Conservation (phyloP, 164 flowering plant species). For the Saururus chinensis region DNA sequence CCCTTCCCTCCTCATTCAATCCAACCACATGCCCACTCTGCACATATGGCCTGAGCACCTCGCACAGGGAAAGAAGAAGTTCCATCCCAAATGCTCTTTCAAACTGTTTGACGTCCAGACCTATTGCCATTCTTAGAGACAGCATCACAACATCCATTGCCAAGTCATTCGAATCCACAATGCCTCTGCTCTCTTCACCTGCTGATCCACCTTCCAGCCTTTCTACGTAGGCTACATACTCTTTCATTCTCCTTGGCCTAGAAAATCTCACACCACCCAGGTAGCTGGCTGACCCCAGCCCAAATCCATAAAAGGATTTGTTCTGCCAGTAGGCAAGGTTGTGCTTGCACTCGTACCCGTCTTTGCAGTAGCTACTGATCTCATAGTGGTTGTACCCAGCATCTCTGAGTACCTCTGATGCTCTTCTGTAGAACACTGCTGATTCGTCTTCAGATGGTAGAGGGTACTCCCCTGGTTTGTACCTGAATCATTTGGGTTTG, state of each 20-base stretch:
- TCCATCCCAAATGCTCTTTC: conserved; percentile 46
- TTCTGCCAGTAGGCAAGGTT: conserved; percentile 74
- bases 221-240: conserved; percentile 46
- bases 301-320: conserved; percentile 72
- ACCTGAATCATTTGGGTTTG: conserved; percentile 33
- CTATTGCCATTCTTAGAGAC: conserved; percentile 68
- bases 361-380: conserved; percentile 72
- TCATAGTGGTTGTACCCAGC: conserved; percentile 84
- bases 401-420: conserved; percentile 41
- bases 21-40: conserved; percentile 77
- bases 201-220: conserved; percentile 39
- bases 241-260: conserved; percentile 74
- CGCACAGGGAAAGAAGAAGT: conserved; percentile 34
- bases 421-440: conserved; percentile 71
- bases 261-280: conserved; percentile 60
- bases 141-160: conserved; percentile 85
- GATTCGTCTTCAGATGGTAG: conserved; percentile 74
- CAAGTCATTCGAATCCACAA: conserved; percentile 32
- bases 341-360: conserved; percentile 78
- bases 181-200: conserved; percentile 10
- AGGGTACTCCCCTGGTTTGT: conserved; percentile 82
- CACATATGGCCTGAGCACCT: conserved; percentile 44
- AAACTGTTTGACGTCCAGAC: conserved; percentile 54
- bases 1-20: conserved; percentile 46
- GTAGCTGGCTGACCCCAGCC: conserved; percentile 85